Conservation (phyloP, 2,329 filamentous ascomycete genomes). For the Hypoxylon sp. region DNA sequence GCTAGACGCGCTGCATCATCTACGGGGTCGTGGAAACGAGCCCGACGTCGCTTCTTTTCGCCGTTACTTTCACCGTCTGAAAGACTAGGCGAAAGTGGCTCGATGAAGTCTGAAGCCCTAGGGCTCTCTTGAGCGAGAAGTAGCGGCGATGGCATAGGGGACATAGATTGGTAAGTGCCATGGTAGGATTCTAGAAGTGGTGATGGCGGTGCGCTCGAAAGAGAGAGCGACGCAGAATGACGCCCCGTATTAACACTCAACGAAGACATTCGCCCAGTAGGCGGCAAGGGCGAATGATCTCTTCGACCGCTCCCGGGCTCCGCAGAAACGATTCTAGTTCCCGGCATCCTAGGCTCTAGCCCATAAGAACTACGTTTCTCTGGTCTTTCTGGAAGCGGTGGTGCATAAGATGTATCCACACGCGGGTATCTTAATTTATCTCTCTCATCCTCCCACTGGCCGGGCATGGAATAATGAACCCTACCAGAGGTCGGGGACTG, state of each 20-base stretch:
- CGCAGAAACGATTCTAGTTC: constrained; percentile 60
- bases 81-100: constrained; percentile 67
- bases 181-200: constrained; percentile 93
- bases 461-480: constrained; percentile 54
- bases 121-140: constrained; percentile 70
- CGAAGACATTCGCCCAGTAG: constrained; percentile 66
- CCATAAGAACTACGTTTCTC: constrained; percentile 54
- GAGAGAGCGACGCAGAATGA: constrained; percentile 60
- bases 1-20: constrained; percentile 84
- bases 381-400: constrained; percentile 36
- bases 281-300: constrained; percentile 64
- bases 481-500: constrained; percentile 49
- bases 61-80: constrained; percentile 64
- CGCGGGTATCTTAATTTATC: constrained; percentile 55
- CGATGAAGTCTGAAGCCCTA: constrained; percentile 57
- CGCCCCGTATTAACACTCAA: constrained; percentile 66
- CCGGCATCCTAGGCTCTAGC: constrained; percentile 58
- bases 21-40: constrained; percentile 87
- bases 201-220: constrained; percentile 78
- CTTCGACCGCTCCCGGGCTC: constrained; percentile 58
- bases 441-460: constrained; percentile 59
- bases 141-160: constrained; percentile 91
- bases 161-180: constrained; percentile 94
- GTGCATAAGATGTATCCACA: constrained; percentile 47
- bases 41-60: constrained; percentile 69